Evolutionary conservation across 495 filamentous ascomycete genomes (phyloP).

Genomic region (Aspergillus sclerotioniger): DNA sequence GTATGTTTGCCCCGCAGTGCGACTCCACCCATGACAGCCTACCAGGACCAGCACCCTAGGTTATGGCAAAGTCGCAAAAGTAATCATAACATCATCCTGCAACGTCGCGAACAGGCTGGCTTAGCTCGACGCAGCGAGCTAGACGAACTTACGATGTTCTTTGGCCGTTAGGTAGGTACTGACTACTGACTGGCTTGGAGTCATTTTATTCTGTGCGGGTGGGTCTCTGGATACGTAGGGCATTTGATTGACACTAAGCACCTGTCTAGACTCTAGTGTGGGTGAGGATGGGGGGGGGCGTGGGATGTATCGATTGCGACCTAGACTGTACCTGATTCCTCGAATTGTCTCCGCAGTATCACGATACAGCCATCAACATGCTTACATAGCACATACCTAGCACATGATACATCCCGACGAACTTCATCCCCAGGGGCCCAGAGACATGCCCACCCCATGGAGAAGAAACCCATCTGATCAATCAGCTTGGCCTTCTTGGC

Average conservation of each 20-base stretch:
- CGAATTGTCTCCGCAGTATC: too few species aligned
- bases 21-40: conserved; percentile 1
- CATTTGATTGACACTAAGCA: too few species aligned
- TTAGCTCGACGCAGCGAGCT: too few species aligned
- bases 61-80: conserved; percentile 1
- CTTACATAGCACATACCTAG: not conserved
- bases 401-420: not conserved
- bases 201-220: too few species aligned
- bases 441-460: not conserved
- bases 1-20: conserved; percentile 6
- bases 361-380: not conserved
- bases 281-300: too few species aligned
- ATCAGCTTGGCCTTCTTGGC: conserved; percentile 24
- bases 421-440: not conserved
- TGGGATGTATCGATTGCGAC: too few species aligned
- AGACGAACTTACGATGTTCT: too few species aligned
- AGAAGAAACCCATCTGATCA: conserved; percentile 13
- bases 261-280: too few species aligned
- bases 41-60: not conserved
- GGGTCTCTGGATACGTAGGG: too few species aligned
- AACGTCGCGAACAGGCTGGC: not conserved
- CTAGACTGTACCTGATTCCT: too few species aligned
- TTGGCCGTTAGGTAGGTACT: not conserved
- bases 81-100: conserved; percentile 4
- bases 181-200: too few species aligned